Percentiles rank a stretch among this genome's conserved stretches.
Evolutionary conservation across 352 stramenopile genomes (phyloP).

Genomic region (Thalassiosira exigua): DNA sequence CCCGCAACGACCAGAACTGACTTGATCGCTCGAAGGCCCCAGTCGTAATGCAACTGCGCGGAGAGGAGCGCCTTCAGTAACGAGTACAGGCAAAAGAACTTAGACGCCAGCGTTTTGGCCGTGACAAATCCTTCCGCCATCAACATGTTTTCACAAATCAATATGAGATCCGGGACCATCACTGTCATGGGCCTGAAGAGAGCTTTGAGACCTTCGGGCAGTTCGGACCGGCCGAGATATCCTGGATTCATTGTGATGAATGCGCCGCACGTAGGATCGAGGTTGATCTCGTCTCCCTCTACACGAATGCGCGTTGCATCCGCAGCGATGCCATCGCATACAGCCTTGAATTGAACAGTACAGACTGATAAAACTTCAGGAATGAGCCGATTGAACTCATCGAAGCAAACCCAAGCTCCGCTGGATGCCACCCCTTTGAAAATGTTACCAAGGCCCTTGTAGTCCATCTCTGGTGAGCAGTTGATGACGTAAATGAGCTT

Average conservation of each 20-base stretch:
- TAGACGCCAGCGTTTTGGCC: slow-evolving; percentile 90
- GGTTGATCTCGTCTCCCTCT: slow-evolving; percentile 92
- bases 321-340: slow-evolving; percentile 91
- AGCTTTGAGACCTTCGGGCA: slow-evolving; percentile 95
- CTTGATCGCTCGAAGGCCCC: slow-evolving; percentile 93
- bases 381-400: slow-evolving; percentile 96
- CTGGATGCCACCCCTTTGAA: slow-evolving; percentile 93
- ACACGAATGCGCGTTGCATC: slow-evolving; percentile 94
- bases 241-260: slow-evolving; percentile 98
- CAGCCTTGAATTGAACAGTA: slow-evolving; percentile 95
- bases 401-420: slow-evolving; percentile 94
- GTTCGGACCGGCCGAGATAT: slow-evolving; percentile 93
- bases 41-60: slow-evolving; percentile 95
- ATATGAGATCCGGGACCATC: slow-evolving; percentile 92
- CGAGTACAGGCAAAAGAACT: slow-evolving; percentile 93
- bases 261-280: slow-evolving; percentile 94
- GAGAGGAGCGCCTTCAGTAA: slow-evolving; percentile 93
- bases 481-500: slow-evolving; percentile 95
- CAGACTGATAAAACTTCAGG: slow-evolving; percentile 95
- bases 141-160: slow-evolving; percentile 97
- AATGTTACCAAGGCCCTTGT: slow-evolving; percentile 95
- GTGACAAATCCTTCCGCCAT: slow-evolving; percentile 94
- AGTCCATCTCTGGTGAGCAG: slow-evolving; percentile 95
- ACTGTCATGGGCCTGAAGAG: slow-evolving; percentile 95
- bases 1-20: slow-evolving; percentile 93